These are phyloP conservation scores for Naganishia albida DNA, from an alignment of 1,284 basidiomycete species.

Conservation along the genomic window DNA sequence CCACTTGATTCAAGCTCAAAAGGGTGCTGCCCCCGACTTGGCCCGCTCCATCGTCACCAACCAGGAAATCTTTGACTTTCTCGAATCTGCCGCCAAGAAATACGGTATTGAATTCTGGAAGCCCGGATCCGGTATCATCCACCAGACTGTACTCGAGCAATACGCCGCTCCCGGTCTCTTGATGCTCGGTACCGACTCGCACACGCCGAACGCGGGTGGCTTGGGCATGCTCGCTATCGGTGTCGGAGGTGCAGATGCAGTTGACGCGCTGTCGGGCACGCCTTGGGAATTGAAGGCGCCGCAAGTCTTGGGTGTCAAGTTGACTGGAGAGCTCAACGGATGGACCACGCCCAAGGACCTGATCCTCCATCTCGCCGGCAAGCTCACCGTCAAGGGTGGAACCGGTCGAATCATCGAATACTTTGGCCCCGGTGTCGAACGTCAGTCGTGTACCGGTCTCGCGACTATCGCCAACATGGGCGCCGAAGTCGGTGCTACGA, in stretches of 20 bases:
- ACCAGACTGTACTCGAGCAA: slow-evolving; percentile 98
- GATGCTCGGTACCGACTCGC: slow-evolving; percentile 75
- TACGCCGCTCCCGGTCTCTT: slow-evolving; percentile 75
- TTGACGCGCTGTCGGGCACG: slow-evolving; percentile 96
- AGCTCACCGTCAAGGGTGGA: slow-evolving; percentile 93
- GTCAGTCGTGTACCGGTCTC: slow-evolving; percentile 91
- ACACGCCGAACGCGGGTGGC: slow-evolving; percentile 98
- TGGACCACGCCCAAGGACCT: slow-evolving; percentile 98
- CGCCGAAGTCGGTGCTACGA: slow-evolving; percentile 97
- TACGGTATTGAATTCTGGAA: slow-evolving; percentile 91
- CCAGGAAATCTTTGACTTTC: slow-evolving; percentile 96
- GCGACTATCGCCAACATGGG: slow-evolving; percentile 99
- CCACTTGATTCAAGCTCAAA: slow-evolving; percentile 85
- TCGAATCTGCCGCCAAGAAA: slow-evolving; percentile 90
- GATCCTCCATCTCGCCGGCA: slow-evolving; percentile 91
- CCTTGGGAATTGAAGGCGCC: slow-evolving; percentile 99
- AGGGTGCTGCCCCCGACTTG: slow-evolving; percentile 48
- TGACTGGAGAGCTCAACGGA: slow-evolving; percentile 82
- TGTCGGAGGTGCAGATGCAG: slow-evolving; percentile 97
- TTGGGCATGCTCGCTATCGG: slow-evolving; percentile 98
- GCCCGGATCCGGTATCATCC: slow-evolving; percentile 89
- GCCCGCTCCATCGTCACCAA: slow-evolving; percentile 77
- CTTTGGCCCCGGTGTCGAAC: slow-evolving; percentile 88
- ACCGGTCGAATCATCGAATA: slow-evolving; percentile 97
- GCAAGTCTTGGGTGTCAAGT: slow-evolving; percentile 82